Conservation (phyloP, 768 basidiomycete species). For the Hypholoma fasciculare region DNA sequence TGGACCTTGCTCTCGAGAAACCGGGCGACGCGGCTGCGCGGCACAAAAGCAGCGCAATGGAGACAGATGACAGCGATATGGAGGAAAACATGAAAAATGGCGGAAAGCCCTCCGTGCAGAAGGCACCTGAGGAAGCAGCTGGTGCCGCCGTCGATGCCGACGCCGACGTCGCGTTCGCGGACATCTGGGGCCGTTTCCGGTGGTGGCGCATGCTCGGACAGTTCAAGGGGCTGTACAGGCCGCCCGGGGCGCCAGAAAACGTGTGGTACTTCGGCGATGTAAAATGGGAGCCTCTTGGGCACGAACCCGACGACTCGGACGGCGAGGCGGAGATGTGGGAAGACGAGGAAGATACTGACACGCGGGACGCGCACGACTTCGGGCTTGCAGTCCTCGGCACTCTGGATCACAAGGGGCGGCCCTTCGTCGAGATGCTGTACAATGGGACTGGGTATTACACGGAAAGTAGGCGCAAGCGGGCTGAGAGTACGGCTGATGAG, state of each 20-base stretch:
- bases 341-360: not conserved
- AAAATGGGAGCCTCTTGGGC: not conserved
- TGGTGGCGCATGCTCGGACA: constrained; percentile 7
- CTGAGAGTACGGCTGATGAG: not conserved
- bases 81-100: not conserved
- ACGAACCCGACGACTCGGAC: not conserved
- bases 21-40: not conserved
- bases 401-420: not conserved
- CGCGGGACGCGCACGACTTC: not conserved
- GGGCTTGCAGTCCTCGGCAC: constrained; percentile 2
- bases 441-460: not conserved
- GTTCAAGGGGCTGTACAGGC: constrained; percentile 4
- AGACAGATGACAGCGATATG: too few species aligned
- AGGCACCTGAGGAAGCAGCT: not conserved
- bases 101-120: not conserved
- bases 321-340: not conserved
- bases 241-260: constrained; percentile 1
- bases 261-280: constrained; percentile 2
- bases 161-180: not conserved
- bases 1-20: not conserved
- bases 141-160: not conserved
- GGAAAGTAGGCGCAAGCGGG: not conserved
- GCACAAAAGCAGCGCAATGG: too few species aligned
- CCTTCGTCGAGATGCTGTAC: constrained; percentile 5
- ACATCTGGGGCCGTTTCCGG: constrained; percentile 1